Base-by-base conservation (phyloP, 306 rosid species). In the Dalbergia cochinchinensis region DNA sequence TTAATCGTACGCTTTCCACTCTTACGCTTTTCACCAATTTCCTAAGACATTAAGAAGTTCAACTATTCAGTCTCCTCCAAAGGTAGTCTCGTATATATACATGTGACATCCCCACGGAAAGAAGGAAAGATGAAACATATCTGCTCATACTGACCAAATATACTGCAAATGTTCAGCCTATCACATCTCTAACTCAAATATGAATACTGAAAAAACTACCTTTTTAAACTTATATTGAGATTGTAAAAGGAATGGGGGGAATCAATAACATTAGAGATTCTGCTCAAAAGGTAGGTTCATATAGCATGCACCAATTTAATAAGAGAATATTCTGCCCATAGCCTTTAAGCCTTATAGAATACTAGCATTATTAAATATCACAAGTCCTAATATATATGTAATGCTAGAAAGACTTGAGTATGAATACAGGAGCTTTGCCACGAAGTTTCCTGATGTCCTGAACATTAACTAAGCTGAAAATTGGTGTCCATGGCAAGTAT, bases 1-100 rank as follows among this genome's bases (percentile, higher is more conserved):
- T 91, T 92, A 71, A 90, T 89, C 64, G 87, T 74, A 64, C 92
- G 92, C 92, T 92, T 95, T 65, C 86, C 79, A 86, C 69, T 90
- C 86, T 91, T 95, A 33, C 97, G 91, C 72, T 91, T 95, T 85
- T 89, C 98, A 75, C 88, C 60, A 51, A 84, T 74, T 90, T 89
- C 99, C 99, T 95, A 79, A 53, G 53, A 74, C 58, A 64, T 77
- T 63, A 64, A 83, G 80, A 69, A 57, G 79, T 58, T 80, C 57
- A 54, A 68, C 48, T 8, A 34, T 61, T 85, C 55, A 65, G 65
- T 66, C 59, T 42, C 55, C 20, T 65, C 67, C 71, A 45, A 66
- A 53, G 55, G 73, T 48, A 77, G 51, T 66, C 62, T 64, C 70
- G 41, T 18, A 34, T 55, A 63, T 10, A 19, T 33, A 53, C 31